Conservation (phyloP, 306 rosid species). For the Medicago lupulina region DNA sequence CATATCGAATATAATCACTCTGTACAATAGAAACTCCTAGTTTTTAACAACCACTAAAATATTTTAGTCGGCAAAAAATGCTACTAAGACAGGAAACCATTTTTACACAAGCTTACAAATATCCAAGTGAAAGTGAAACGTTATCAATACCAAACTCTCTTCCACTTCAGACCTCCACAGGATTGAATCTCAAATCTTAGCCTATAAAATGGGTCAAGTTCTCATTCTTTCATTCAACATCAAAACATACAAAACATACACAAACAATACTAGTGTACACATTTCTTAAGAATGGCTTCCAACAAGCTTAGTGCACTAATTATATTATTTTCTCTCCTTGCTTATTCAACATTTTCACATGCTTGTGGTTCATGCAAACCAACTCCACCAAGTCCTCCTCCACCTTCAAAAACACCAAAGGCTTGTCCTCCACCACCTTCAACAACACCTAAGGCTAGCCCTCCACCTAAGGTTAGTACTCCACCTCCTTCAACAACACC, state of each 20-base stretch:
- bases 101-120: conserved; percentile 54
- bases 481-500: too few species aligned
- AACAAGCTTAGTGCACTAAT: conserved; percentile 54
- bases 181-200: conserved; percentile 43
- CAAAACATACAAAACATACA: background rate
- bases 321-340: conserved; percentile 57
- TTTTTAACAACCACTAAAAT: background rate
- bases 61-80: background rate
- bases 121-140: conserved; percentile 50
- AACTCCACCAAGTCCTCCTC: conserved; percentile 20
- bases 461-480: too few species aligned
- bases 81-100: background rate
- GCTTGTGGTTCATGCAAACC: conserved; percentile 57
- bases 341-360: conserved; percentile 42
- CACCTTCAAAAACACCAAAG: background rate
- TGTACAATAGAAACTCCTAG: background rate
- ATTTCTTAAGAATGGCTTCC: conserved; percentile 48
- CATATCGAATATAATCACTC: too few species aligned
- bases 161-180: conserved; percentile 51
- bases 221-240: conserved; percentile 19
- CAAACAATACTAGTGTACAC: background rate
- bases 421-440: background rate
- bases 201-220: conserved; percentile 49
- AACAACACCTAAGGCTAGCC: background rate
- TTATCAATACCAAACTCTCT: conserved; percentile 49